These are phyloP conservation scores for Luzula sylvatica DNA, from an alignment of 176 grass and related monocot genomes.

Conservation along the genomic window DNA sequence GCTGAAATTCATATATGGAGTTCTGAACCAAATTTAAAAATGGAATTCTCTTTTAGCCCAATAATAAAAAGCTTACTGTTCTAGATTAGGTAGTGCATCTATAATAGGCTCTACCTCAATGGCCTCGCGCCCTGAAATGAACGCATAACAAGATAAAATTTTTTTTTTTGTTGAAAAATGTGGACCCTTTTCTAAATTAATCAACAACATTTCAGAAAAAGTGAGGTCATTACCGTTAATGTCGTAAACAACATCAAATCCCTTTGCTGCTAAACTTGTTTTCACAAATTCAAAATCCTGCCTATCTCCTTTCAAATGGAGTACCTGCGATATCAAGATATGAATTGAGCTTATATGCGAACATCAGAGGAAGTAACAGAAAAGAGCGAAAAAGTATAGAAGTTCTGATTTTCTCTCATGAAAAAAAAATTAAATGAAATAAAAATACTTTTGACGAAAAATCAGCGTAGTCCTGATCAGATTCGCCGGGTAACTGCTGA, in stretches of 20 bases:
- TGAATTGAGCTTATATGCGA: background rate
- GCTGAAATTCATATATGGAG: too few species aligned
- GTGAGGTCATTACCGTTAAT: constrained; percentile 53
- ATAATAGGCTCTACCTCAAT: constrained; percentile 63
- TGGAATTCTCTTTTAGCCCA: background rate
- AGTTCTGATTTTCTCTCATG: background rate
- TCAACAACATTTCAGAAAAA: background rate
- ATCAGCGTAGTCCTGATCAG: constrained; percentile 67
- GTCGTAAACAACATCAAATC: constrained; percentile 83
- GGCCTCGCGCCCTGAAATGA: constrained; percentile 69
- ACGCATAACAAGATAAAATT: background rate
- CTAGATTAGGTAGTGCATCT: constrained; percentile 72
- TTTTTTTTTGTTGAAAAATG: background rate
- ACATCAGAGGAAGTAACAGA: background rate
- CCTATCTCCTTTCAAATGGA: constrained; percentile 93
- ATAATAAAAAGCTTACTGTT: constrained; percentile 56
- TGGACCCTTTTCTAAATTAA: background rate
- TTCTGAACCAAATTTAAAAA: background rate
- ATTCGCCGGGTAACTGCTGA: constrained; percentile 82
- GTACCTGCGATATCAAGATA: constrained; percentile 31
- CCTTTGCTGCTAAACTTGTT: constrained; percentile 60
- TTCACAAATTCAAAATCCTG: constrained; percentile 91
- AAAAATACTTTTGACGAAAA: constrained; percentile 62
- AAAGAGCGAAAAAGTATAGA: background rate
- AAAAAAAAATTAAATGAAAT: constrained; percentile 3